These are phyloP conservation scores for Amphichorda felina DNA, from an alignment of 2,329 filamentous ascomycete species.

Conservation along the genomic window DNA sequence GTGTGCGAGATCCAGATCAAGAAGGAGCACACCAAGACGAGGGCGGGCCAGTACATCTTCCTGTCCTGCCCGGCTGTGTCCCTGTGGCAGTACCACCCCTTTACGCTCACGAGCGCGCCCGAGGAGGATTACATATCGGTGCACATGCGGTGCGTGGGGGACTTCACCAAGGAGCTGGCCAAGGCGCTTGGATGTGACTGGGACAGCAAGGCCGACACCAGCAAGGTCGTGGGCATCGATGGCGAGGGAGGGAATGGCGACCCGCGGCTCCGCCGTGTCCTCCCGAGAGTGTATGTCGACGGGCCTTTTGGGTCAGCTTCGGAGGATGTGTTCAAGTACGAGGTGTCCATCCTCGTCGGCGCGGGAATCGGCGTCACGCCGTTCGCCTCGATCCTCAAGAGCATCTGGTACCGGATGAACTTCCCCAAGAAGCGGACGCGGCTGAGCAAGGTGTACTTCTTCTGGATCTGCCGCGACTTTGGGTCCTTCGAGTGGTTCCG, in stretches of 20 bases:
- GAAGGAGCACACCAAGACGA: constrained; percentile 74
- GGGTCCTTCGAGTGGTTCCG: constrained; percentile 86
- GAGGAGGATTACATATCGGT: constrained; percentile 87
- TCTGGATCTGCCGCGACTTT: constrained; percentile 85
- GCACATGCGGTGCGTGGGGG: constrained; percentile 71
- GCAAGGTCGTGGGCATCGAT: constrained; percentile 59
- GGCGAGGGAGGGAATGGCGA: constrained; percentile 42
- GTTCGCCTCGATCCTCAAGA: constrained; percentile 79
- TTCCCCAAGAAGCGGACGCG: constrained; percentile 71
- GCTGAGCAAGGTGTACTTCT: constrained; percentile 80
- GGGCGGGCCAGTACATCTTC: constrained; percentile 80
- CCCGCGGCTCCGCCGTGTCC: constrained; percentile 57
- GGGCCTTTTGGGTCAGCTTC: constrained; percentile 79
- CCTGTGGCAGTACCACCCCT: constrained; percentile 81
- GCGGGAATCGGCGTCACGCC: constrained; percentile 81
- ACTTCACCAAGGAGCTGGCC: constrained; percentile 64
- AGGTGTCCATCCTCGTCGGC: constrained; percentile 66
- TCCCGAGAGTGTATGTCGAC: constrained; percentile 73
- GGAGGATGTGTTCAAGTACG: constrained; percentile 84
- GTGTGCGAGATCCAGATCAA: constrained; percentile 89
- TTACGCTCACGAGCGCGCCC: constrained; percentile 75
- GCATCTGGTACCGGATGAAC: constrained; percentile 90
- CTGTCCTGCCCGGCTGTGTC: constrained; percentile 78
- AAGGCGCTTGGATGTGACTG: constrained; percentile 66
- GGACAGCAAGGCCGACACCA: constrained; percentile 35